Conservation (phyloP, 257 asterid genomes). For the Ilex asprella region DNA sequence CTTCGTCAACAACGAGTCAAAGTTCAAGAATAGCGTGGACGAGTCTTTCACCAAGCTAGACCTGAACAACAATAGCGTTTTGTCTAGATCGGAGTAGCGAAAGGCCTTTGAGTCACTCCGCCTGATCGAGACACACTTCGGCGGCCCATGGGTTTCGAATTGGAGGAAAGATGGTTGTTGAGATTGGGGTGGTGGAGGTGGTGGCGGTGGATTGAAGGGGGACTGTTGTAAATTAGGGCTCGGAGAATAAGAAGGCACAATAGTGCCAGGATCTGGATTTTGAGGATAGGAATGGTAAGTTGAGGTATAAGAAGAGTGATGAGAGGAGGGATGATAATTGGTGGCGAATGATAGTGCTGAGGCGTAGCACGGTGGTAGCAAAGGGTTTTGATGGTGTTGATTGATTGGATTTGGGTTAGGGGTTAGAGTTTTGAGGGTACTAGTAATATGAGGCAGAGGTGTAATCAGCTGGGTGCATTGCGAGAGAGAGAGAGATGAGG, state of each 20-base stretch:
- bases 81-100: conserved; percentile 75
- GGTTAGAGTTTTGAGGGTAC: conserved; percentile 33
- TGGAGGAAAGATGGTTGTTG: conserved; percentile 28
- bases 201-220: neutral
- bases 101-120: conserved; percentile 73
- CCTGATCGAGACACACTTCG: conserved; percentile 63
- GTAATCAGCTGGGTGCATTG: conserved; percentile 67
- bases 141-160: conserved; percentile 22
- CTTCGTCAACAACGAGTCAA: conserved; percentile 55
- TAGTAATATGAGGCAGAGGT: conserved; percentile 34
- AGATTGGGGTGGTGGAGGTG: conserved; percentile 32
- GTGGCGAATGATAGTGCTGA: conserved; percentile 41
- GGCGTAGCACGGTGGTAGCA: conserved; percentile 41
- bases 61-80: conserved; percentile 76
- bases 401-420: conserved; percentile 19
- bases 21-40: conserved; percentile 45
- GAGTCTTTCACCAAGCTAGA: conserved; percentile 58
- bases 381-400: conserved; percentile 24
- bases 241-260: conserved; percentile 35
- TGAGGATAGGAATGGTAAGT: conserved; percentile 25
- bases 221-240: conserved; percentile 17
- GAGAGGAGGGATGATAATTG: conserved; percentile 57
- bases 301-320: conserved; percentile 31
- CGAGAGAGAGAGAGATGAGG: neutral
- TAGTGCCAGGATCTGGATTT: conserved; percentile 45